These are phyloP conservation scores for Metschnikowia colocasiae DNA, from an alignment of 805 yeast genomes.

Conservation along the genomic window DNA sequence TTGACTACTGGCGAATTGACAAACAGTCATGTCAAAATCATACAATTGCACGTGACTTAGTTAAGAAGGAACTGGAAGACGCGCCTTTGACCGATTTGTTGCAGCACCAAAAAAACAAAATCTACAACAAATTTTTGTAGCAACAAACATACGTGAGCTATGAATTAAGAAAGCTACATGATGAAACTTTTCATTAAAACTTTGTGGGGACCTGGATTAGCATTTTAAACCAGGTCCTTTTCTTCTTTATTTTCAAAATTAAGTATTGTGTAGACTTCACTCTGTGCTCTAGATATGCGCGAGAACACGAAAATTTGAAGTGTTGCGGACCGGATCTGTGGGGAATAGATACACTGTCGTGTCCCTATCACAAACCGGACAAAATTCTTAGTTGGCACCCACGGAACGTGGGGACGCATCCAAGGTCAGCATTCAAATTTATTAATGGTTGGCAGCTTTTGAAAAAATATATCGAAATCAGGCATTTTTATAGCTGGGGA, in stretches of 20 bases:
- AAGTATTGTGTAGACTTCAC: background rate
- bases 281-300: background rate
- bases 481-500: background rate
- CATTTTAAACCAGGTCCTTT: no score
- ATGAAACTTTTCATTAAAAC: background rate
- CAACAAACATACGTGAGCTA: background rate
- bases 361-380: slow-evolving; percentile 1
- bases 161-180: no score
- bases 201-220: background rate
- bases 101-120: slow-evolving; percentile 1
- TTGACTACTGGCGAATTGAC: background rate
- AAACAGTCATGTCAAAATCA: slow-evolving; percentile 1
- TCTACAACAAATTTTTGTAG: background rate
- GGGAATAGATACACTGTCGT: background rate
- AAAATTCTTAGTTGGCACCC: background rate
- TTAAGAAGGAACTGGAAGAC: slow-evolving; percentile 1
- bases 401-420: slow-evolving; percentile 1
- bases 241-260: background rate
- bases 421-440: background rate
- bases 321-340: background rate
- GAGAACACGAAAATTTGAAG: background rate
- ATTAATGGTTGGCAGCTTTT: background rate
- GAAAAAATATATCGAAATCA: background rate
- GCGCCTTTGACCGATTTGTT: background rate
- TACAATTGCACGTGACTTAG: slow-evolving; percentile 6